Evolutionary conservation across 495 filamentous ascomycete species (phyloP).

Genomic region (Aspergillus heteromorphus): DNA sequence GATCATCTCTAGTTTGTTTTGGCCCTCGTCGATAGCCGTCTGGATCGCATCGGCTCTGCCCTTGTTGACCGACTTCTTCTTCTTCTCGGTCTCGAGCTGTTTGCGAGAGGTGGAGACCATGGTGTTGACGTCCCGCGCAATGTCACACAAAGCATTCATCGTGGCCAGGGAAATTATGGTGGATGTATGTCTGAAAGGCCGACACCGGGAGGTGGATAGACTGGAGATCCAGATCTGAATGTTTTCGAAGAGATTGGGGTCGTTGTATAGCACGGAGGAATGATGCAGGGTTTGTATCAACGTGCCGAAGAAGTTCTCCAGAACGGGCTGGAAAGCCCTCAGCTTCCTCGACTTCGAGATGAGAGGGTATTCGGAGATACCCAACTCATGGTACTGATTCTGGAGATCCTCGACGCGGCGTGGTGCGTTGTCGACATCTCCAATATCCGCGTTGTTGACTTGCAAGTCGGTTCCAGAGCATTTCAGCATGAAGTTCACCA

Average conservation of each 20-base stretch:
- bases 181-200: constrained; percentile 90
- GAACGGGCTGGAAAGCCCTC: constrained; percentile 64
- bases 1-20: constrained; percentile 55
- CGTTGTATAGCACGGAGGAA: constrained; percentile 67
- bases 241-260: constrained; percentile 73
- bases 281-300: constrained; percentile 70
- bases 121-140: constrained; percentile 58
- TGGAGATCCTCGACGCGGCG: constrained; percentile 70
- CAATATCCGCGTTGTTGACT: constrained; percentile 71
- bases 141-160: constrained; percentile 60
- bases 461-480: constrained; percentile 73
- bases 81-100: constrained; percentile 75
- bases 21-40: constrained; percentile 58
- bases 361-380: constrained; percentile 87
- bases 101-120: constrained; percentile 69
- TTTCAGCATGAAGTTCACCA: constrained; percentile 84
- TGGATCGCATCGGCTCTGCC: constrained; percentile 63
- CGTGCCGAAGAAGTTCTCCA: constrained; percentile 72
- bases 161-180: constrained; percentile 75
- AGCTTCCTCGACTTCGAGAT: constrained; percentile 70
- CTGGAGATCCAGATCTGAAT: constrained; percentile 77
- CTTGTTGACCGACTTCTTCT: constrained; percentile 73
- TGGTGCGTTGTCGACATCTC: constrained; percentile 75
- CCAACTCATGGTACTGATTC: constrained; percentile 70
- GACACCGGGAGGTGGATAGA: constrained; percentile 75